A percentile compares a stretch with the other conserved stretches of the same genome.
Evolutionary conservation across 768 basidiomycete genomes (phyloP).

Genomic region (Omphalotus guepiniiformis): DNA sequence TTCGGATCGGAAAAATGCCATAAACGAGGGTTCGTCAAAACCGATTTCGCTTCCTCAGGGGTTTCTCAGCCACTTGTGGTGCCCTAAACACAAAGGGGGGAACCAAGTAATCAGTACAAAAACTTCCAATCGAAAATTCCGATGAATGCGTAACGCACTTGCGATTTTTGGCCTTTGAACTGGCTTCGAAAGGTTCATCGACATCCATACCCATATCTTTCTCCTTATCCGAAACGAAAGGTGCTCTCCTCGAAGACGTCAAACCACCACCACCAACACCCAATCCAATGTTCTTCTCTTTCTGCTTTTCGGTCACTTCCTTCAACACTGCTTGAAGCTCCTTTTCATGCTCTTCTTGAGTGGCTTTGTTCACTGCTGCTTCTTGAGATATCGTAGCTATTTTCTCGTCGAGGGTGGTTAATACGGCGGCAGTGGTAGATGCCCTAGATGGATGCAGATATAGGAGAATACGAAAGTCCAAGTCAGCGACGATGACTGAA

Average conservation of each 20-base stretch:
- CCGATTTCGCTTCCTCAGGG: slow-evolving; percentile 56
- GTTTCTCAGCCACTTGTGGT: slow-evolving; percentile 42
- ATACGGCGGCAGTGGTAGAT: slow-evolving; percentile 62
- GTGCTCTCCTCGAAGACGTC: slow-evolving; percentile 11
- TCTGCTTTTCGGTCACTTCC: slow-evolving; percentile 61
- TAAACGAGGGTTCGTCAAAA: too few relatives aligned
- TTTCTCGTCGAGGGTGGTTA: slow-evolving; percentile 69
- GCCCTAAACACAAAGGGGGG: slow-evolving; percentile 22
- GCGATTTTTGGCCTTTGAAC: slow-evolving; percentile 50
- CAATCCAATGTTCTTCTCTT: slow-evolving; percentile 37
- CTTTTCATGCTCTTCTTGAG: slow-evolving; percentile 54
- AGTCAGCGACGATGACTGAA: neutral
- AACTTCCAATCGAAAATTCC: neutral
- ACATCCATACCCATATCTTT: slow-evolving; percentile 55
- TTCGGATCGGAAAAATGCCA: too few relatives aligned
- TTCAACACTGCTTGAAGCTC: slow-evolving; percentile 48
- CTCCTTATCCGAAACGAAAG: slow-evolving; percentile 20
- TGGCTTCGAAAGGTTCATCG: slow-evolving; percentile 47
- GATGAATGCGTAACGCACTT: slow-evolving; percentile 39
- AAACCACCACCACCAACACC: neutral
- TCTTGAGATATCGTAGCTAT: slow-evolving; percentile 52
- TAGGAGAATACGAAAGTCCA: slow-evolving; percentile 8
- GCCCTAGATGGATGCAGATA: slow-evolving; percentile 46
- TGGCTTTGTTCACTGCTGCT: slow-evolving; percentile 32
- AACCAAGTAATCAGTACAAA: slow-evolving; percentile 1